phyloP scores from a whole-genome alignment of 2,329 filamentous ascomycete genomes.

The Hypoxylon sp. region DNA sequence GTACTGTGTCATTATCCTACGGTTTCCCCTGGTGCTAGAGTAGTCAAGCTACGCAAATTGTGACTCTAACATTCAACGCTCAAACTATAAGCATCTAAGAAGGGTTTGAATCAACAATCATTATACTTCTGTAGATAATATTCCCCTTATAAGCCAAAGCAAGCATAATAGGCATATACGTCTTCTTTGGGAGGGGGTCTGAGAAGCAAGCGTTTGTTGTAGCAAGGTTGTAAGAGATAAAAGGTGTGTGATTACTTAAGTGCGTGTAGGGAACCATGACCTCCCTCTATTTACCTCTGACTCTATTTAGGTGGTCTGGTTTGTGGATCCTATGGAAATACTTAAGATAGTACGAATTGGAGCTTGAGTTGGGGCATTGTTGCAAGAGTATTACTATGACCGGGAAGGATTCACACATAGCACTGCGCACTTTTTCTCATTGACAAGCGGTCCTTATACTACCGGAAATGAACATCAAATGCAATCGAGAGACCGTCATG shows the following conservation, averaged over 20 bases:
- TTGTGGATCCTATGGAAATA: background rate
- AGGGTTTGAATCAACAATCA: too few species aligned
- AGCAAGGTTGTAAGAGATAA: background rate
- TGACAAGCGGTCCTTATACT: background rate
- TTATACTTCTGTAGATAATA: too few species aligned
- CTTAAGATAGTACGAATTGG: background rate
- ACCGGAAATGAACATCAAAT: background rate
- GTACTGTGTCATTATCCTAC: background rate
- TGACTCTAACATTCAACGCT: background rate
- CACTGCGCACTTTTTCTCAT: constrained; percentile 1
- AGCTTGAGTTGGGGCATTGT: background rate
- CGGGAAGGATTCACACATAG: background rate
- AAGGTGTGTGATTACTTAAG: background rate
- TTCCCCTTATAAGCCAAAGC: too few species aligned
- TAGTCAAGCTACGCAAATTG: background rate
- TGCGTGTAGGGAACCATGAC: background rate
- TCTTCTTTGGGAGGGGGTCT: background rate
- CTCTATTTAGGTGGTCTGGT: background rate
- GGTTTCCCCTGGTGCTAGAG: background rate
- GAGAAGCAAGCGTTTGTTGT: background rate
- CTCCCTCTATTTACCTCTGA: background rate
- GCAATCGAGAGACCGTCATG: background rate
- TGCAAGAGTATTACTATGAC: background rate
- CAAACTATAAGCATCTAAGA: background rate
- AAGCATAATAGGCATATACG: background rate